Base-by-base conservation (phyloP, 2,329 filamentous ascomycete genomes). In the Aureobasidium zeae region DNA sequence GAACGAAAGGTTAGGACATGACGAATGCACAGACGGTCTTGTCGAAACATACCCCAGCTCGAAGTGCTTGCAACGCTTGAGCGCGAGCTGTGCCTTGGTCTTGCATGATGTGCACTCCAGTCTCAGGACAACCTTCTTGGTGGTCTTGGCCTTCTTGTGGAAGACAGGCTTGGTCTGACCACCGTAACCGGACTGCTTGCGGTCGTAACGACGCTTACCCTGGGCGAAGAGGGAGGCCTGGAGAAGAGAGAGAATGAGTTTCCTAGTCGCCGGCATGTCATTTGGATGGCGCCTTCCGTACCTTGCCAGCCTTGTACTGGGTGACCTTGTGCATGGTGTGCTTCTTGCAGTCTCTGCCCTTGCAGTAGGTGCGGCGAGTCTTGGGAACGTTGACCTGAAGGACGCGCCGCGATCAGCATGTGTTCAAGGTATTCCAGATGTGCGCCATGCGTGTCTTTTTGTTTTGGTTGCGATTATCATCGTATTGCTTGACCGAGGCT, bases 1-100 rank as follows among this genome's bases (percentile, higher is more conserved):
- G 41, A 9, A 21, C 20, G 9, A n/a, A 49, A 54, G 52, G 50
- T 48, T 46, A 37, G 62, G 76, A 65, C 76, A 11, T 15, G 69
- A 53, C 62, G 19, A n/a, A 32, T 9, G 17, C 6, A 13, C 3
- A 13, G 13, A 15, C 4, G 8, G 21, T 5, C 31, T 30, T 31
- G 50, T 16, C 4, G 13, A 8, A 53, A 79, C 86, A 55, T 87
- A 94, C 86, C 87, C 91, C 66, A 98, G 77, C 78, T 98, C 91
- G 74, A 98, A 98, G 81, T 98, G 91, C 85, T 98, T 98, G 87
- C 91, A 98, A 69, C 91, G 86, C 85, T 98, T 98, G 72, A 98
- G 77, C 60, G 91, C 79, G 66, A 98, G 79, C 77, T 98, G 87
- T 71, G 81, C 81, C 83, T 95, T 96, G 69, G 86, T 82, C 84